Percentiles rank a stretch among this genome's conserved stretches.
Evolutionary conservation across 139 green algal species (phyloP).

Genomic region (Chloropicon primus): DNA sequence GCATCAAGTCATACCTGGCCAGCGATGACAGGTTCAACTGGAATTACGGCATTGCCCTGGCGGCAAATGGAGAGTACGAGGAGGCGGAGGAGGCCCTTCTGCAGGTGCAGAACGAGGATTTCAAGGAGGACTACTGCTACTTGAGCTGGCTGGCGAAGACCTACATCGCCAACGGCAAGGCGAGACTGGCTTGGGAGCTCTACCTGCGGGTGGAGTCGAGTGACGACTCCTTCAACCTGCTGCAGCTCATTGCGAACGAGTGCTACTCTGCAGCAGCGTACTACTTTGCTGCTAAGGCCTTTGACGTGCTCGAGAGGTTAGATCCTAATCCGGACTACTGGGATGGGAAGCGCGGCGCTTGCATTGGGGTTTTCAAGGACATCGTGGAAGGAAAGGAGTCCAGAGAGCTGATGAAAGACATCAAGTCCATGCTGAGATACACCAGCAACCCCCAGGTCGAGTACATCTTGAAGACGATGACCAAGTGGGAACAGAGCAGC

Average conservation of each 20-base stretch:
- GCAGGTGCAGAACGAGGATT: slow-evolving; percentile 40
- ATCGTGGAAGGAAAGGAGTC: slow-evolving; percentile 10
- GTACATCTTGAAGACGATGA: slow-evolving; percentile 13
- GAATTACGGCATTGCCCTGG: slow-evolving; percentile 64
- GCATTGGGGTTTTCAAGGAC: slow-evolving; percentile 48
- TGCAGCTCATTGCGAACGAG: slow-evolving; percentile 68
- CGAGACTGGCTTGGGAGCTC: slow-evolving; percentile 52
- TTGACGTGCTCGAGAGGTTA: slow-evolving; percentile 60
- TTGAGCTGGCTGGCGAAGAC: slow-evolving; percentile 51
- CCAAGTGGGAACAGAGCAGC: slow-evolving; percentile 14
- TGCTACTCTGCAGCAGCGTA: slow-evolving; percentile 68
- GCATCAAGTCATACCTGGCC: slow-evolving; percentile 24
- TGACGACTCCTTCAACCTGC: slow-evolving; percentile 42
- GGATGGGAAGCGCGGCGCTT: slow-evolving; percentile 62
- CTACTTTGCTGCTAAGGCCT: slow-evolving; percentile 42
- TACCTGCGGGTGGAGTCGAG: slow-evolving; percentile 47
- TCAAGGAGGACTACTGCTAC: slow-evolving; percentile 43
- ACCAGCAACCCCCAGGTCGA: slow-evolving; percentile 23
- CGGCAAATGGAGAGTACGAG: slow-evolving; percentile 43
- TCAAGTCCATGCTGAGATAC: slow-evolving; percentile 21
- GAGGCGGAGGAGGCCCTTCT: slow-evolving; percentile 57
- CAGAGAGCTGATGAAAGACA: slow-evolving; percentile 6
- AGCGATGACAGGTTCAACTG: slow-evolving; percentile 71
- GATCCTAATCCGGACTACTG: slow-evolving; percentile 45
- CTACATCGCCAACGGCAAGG: slow-evolving; percentile 49